Base-by-base conservation (phyloP, 176 grass and related monocot genomes). In the Musa beccarii region DNA sequence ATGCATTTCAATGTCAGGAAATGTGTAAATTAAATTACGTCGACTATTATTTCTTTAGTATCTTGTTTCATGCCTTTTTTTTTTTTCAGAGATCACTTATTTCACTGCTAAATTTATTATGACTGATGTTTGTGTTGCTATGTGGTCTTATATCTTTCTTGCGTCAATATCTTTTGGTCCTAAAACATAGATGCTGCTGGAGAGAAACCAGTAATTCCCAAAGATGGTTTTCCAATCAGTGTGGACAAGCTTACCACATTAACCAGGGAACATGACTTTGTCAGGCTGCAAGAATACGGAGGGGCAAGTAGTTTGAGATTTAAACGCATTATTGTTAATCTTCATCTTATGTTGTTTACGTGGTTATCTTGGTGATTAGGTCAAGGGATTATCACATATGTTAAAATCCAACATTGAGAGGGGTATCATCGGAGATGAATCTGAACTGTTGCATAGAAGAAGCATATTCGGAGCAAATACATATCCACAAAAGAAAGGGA, bases 401-500 rank as follows among this genome's bases (percentile, higher is more conserved):
- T 25, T 80, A 20, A 80, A 72, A 52, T 53, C 78, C 13, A 72
- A 64, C 71, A 59, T 24, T 14, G 78, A 73, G 2, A 73, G 9
- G 29, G 78, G 78, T 51, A 72, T 72, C 13, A 50, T 10, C 64
- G 78, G 69, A 72, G 78, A 80, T 80, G 78, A 80, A 8, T 19
- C 49, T 52, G 78, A 80, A 52, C 24, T 80, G 21, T 26, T 53
- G 57, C 68, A 80, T 63, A 72, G 78, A 63, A 72, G 55, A 63
- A 70, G 1, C 25, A 59, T 21, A 72, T 80, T 80, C 73, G 78
- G 78, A 2, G 57, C 56, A 28, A 80, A 80, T 59, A 73, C 78
- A 80, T 80, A 80, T 73, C 78, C 78, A 51, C 54, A 70, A 52
- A 80, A 80, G 68, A 80, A 80, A 80, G 69, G 78, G 59, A 73